Percentiles rank a stretch among this genome's conserved stretches.
Conservation (phyloP, 2,329 filamentous ascomycete genomes). For the Microcyclosporella mali region DNA sequence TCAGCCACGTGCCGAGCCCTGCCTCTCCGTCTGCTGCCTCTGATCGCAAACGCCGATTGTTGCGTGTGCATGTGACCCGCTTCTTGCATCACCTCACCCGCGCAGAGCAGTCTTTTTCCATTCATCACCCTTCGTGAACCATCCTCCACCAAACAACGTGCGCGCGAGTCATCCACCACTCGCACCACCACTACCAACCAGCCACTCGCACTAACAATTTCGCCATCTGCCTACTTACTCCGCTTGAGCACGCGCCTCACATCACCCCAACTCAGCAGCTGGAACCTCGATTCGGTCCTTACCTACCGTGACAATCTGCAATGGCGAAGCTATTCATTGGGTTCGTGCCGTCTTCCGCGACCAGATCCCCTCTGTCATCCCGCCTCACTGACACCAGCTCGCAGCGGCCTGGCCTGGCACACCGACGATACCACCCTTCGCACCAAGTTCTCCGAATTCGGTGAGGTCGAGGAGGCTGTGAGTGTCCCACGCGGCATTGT, state of each 20-base stretch:
- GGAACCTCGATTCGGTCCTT: slow-evolving; percentile 26
- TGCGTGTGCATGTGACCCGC: too few species aligned
- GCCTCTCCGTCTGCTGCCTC: too few species aligned
- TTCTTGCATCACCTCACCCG: slow-evolving; percentile 5
- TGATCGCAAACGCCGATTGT: too few species aligned
- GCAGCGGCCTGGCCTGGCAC: slow-evolving; percentile 94
- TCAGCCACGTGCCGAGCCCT: not conserved
- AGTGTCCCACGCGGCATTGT: slow-evolving; percentile 37
- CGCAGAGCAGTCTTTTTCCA: too few species aligned
- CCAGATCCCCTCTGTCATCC: not conserved
- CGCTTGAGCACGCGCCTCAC: slow-evolving; percentile 6
- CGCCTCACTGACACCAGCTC: slow-evolving; percentile 15
- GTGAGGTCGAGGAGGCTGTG: slow-evolving; percentile 90
- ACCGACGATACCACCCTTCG: slow-evolving; percentile 84
- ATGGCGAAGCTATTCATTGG: slow-evolving; percentile 97
- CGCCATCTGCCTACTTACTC: slow-evolving; percentile 4
- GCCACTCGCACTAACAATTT: slow-evolving; percentile 9
- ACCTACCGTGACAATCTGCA: slow-evolving; percentile 26
- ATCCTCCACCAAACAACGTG: slow-evolving; percentile 8
- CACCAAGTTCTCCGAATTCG: slow-evolving; percentile 88
- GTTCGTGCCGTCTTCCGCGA: slow-evolving; percentile 49
- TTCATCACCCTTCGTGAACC: not conserved
- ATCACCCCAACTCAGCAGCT: slow-evolving; percentile 5
- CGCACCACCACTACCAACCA: slow-evolving; percentile 10
- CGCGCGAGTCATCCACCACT: not conserved